Base-by-base conservation (phyloP, 495 filamentous ascomycete genomes). In the Aspergillus sclerotioniger region DNA sequence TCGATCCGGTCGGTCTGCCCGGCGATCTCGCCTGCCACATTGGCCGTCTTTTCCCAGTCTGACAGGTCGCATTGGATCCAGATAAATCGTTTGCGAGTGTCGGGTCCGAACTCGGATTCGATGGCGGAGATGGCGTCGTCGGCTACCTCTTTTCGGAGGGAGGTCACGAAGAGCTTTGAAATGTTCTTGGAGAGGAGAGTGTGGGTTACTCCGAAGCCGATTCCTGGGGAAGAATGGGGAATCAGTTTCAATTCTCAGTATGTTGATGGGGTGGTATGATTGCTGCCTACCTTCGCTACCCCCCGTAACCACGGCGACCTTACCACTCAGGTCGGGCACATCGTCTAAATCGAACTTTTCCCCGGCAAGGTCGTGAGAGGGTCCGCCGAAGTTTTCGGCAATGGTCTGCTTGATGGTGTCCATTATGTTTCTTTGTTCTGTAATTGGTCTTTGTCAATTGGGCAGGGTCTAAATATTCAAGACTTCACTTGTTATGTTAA, bases 51-150 rank as follows among this genome's bases (percentile, higher is more conserved):
- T 21, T 49, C 46, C 46, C 46, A 49, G 21, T 49, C 46, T 8
- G 46, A 49, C 20, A 49, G 46, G 46, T 49, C 46, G 46, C 46
- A 49, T 29, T 49, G 46, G n/a, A 49, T 17, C 46, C 46, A 49
- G 46, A 49, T 49, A 21, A 49, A 49, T 0, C 46, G 46, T 8
- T 49, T 12, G 46, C 46, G 46, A 3, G 21, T 49, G 21, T 49
- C 46, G 10, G 46, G 21, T 3, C 46, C 46, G 15, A 49, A 49
- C 21, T 49, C 46, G 13, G 29, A 20, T 29, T 49, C 46, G 46
- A 49, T 49, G 46, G 46, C 46, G 6, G 46, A 21, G 0, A 49
- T 13, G 8, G 46, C 46, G 21, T 49, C 21, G 46, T 49, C 46
- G 20, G 46, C 46, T 0, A 49, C 46, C 21, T 49, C 46, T 16